Evolutionary conservation across 2,329 filamentous ascomycete species (phyloP), one percentile per base, ranked within the genome.

Genomic region (Xylariales sp.): DNA sequence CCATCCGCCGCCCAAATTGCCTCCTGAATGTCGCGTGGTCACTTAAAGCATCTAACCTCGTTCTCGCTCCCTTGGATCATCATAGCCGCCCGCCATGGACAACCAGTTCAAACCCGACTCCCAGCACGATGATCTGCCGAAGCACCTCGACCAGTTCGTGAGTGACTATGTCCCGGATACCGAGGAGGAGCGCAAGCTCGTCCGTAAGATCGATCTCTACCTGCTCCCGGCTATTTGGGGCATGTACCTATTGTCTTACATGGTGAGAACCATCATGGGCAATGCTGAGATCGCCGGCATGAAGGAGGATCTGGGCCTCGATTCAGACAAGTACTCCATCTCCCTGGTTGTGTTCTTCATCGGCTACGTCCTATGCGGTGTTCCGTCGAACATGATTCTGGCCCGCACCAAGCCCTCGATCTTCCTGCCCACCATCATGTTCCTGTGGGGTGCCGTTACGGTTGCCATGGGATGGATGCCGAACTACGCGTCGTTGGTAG

Each of bases 141-240:
- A n/a, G n/a, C n/a, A n/a, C n/a, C n/a, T n/a, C n/a, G n/a, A n/a
- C n/a, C n/a, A n/a, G n/a, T n/a, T n/a, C n/a, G n/a, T n/a, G n/a
- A n/a, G n/a, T n/a, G n/a, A n/a, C 13, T 29, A 29, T 29, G 27
- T 29, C 27, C 27, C 27, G 78, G 70, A 71, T 13, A 55, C 64
- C 3, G 65, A 67, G 23, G 78, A 83, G 49, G 79, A 83, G 56
- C 69, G 60, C 44, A 60, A 52, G 11, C 60, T 79, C 4, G 67
- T 82, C 16, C 60, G 73, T 31, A 82, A 78, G 63, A 67, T 63
- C 0, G 67, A 70, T 41, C 20, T 32, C 4, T 24, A 65, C 5
- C 57, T 52, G 16, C 17, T 32, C 13, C 29, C 29, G 12, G 16
- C 16, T 12, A 15, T 32, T 6, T 19, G 29, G 14, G 17, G 14